Conservation (phyloP, 257 asterid genomes). For the Solanum stenotomum region DNA sequence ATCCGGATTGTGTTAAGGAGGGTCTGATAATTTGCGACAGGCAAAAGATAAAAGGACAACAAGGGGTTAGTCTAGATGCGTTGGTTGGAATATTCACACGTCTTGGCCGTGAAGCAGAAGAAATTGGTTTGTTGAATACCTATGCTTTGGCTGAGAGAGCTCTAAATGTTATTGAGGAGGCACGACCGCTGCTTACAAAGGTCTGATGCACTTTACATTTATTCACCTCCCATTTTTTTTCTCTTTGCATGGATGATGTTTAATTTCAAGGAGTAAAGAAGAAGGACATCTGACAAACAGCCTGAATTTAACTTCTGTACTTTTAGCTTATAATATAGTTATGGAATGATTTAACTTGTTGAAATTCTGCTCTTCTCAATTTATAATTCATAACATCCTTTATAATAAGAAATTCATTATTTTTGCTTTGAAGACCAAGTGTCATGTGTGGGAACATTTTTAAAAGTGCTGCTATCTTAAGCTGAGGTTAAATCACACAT, state of each 20-base stretch:
- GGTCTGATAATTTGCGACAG: constrained; percentile 89
- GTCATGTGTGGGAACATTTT: not conserved
- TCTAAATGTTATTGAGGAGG: constrained; percentile 69
- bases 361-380: not conserved
- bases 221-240: not conserved
- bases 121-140: constrained; percentile 67
- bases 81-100: constrained; percentile 97
- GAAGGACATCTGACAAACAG: not conserved
- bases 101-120: constrained; percentile 89
- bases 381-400: not conserved
- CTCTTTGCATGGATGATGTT: not conserved
- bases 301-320: not conserved
- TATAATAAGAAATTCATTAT: not conserved
- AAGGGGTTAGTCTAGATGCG: constrained; percentile 96
- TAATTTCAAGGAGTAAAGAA: not conserved
- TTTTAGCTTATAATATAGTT: not conserved
- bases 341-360: not conserved
- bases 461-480: not conserved
- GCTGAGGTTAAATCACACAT: not conserved
- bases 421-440: not conserved
- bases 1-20: constrained; percentile 60
- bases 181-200: constrained; percentile 78
- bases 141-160: constrained; percentile 68
- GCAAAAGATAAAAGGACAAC: constrained; percentile 71
- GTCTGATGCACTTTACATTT: constrained; percentile 38